Evolutionary conservation across 352 stramenopile genomes (phyloP).

Genomic region (Pythium chondricola): DNA sequence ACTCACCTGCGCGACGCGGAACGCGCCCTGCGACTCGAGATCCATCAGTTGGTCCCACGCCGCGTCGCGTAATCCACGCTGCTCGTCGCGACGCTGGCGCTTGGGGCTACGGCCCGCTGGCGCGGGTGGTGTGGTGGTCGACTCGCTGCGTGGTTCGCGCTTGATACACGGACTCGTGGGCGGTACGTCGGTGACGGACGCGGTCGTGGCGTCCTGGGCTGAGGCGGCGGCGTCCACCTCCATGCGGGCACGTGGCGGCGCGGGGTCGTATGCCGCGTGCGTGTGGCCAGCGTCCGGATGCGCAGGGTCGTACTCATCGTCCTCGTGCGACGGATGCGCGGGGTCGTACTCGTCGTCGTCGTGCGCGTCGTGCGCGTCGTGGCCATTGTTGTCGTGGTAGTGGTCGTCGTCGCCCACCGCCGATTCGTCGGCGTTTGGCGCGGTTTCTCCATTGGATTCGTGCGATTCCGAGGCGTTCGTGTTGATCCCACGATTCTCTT

Average conservation of each 20-base stretch:
- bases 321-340: constrained; percentile 16
- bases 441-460: too few species aligned
- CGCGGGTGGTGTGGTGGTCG: background rate
- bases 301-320: constrained; percentile 8
- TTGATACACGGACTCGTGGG: too few species aligned
- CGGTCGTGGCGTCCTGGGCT: too few species aligned
- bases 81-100: background rate
- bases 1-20: constrained; percentile 67
- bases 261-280: constrained; percentile 21
- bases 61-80: constrained; percentile 39
- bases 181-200: too few species aligned
- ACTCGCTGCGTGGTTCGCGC: too few species aligned
- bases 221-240: background rate
- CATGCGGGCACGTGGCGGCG: constrained; percentile 2
- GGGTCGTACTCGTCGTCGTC: constrained; percentile 26
- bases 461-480: too few species aligned
- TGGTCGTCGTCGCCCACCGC: background rate
- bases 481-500: too few species aligned
- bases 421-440: background rate
- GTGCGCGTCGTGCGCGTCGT: background rate
- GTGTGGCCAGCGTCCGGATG: background rate
- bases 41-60: constrained; percentile 77
- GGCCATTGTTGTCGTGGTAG: background rate
- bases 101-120: constrained; percentile 10
- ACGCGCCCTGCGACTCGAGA: constrained; percentile 54